Evolutionary conservation across 345 rosid genomes (phyloP).

Genomic region (Linum tenue): DNA sequence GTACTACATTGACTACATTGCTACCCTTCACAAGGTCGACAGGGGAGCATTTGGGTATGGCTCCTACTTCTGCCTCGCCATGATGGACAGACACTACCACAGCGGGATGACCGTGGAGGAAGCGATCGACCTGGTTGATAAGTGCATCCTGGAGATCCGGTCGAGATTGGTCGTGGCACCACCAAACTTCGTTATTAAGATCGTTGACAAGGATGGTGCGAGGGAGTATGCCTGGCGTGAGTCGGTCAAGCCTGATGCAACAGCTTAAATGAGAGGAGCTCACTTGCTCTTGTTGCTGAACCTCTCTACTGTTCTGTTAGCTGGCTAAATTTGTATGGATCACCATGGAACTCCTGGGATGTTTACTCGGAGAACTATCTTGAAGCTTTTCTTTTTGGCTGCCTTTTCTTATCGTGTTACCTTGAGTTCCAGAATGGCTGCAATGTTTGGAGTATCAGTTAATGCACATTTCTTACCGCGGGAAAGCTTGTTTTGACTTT

Average conservation of each 20-base stretch:
- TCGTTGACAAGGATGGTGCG: slow-evolving; percentile 88
- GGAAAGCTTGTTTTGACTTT: too few relatives aligned
- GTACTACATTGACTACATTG: slow-evolving; percentile 91
- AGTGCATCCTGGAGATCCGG: slow-evolving; percentile 82
- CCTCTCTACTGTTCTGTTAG: not conserved
- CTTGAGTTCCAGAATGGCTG: too few relatives aligned
- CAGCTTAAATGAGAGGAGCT: slow-evolving; percentile 20
- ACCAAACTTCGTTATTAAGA: slow-evolving; percentile 88
- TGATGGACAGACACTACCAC: slow-evolving; percentile 94
- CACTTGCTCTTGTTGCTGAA: not conserved
- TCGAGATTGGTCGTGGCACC: slow-evolving; percentile 92
- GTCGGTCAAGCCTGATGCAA: slow-evolving; percentile 49
- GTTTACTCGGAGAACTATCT: too few relatives aligned
- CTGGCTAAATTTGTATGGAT: too few relatives aligned
- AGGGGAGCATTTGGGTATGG: slow-evolving; percentile 97
- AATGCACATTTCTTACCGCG: too few relatives aligned
- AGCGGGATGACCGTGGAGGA: slow-evolving; percentile 87
- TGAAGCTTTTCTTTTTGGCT: too few relatives aligned
- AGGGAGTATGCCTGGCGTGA: slow-evolving; percentile 75
- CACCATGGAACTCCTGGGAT: too few relatives aligned
- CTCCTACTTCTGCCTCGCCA: slow-evolving; percentile 73
- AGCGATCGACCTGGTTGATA: slow-evolving; percentile 71
- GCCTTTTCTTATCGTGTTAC: too few relatives aligned
- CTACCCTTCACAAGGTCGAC: slow-evolving; percentile 90
- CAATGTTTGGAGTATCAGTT: too few relatives aligned